Evolutionary conservation across 176 grass and related monocot genomes (phyloP), one percentile per base, ranked within the genome.

Genomic region (Aegilops sharonensis): DNA sequence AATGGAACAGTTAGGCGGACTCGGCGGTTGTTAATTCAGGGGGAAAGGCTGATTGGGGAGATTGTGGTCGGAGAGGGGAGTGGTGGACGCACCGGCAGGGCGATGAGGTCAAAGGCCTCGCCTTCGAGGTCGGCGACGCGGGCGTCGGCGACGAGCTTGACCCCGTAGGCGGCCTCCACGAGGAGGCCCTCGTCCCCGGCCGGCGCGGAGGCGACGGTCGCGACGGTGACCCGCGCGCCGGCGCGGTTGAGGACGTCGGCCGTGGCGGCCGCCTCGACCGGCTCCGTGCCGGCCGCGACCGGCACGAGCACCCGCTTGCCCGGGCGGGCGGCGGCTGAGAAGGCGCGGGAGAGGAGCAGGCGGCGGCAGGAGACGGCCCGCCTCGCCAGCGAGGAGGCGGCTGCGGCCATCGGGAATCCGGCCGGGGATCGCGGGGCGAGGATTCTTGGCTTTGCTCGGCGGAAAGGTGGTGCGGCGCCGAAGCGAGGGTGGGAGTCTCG

Each of bases 231-330:
- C 57, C 89, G 61, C 9, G 88, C 85, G 35, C 93, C 91, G 52
- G 91, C 86, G 37, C 93, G 88, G 81, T 88, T 92, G 80, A 95
- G 93, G 57, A 95, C 52, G 73, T 92, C 91, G 27, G 89, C 89
- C 52, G 84, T 87, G 40, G 89, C 65, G 4, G 91, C 91, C 24
- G 89, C 93, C 86, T 95, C 93, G 5, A 95, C 17, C 8, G 93
- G 93, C 86, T 95, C 93, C 71, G 93, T 95, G 80, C 93, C 93
- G 60, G 79, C 63, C 21, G 93, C 90, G 72, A 95, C 82, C 52
- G 93, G 93, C 64, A 95, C 90, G 52, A 95, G 88, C 45, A 92
- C 93, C 84, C 91, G 77, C 77, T 90, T 89, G 15, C 61, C 27
- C 81, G 68, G 32, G 27, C 69, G 78, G n/a, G 78, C 84, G 31